Evolutionary conservation across 805 yeast species (phyloP), one percentile per base, ranked within the genome.

Genomic region (Lipomyces kockii): DNA sequence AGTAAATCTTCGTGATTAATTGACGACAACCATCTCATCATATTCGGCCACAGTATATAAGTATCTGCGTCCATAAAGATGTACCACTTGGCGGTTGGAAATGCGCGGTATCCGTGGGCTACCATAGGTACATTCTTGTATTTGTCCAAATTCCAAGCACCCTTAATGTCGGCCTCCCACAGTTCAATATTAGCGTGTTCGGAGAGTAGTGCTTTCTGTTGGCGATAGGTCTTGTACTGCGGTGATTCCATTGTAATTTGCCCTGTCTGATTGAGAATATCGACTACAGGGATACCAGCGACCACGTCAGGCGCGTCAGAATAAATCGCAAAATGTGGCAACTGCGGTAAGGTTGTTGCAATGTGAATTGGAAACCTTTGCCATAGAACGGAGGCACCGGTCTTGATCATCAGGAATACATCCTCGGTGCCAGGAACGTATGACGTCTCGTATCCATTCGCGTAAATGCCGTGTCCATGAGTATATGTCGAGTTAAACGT

Each of bases 51-150:
- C 37, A 76, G 63, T 32, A 78, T 64, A 63, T 72, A 79, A n/a
- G 70, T 37, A 37, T 37, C 39, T 37, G 39, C 39, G 39, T 37
- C 39, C 39, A 37, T 37, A 37, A 37, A 37, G 20, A 79, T 68
- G 62, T 71, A 78, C 82, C 82, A 80, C 55, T 78, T 58, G 17
- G 67, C 66, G n/a, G 66, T 56, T 20, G 79, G 77, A 11, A 70
- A 60, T 17, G 63, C 62, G 7, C 59, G 46, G 71, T 74, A 80
- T 12, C 80, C 81, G 56, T 79, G 78, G 9, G 73, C 72, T 32
- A 76, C 74, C 76, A 76, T 75, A 12, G 81, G 81, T 17, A 80
- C 29, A 65, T 77, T 79, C 72, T 80, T 80, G 73, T 70, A 80
- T 66, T 73, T 72, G 67, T 80, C 82, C n/a, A 77, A 69, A n/a